Evolutionary conservation across 140 eudicot species (phyloP).

Genomic region (Bidens hawaiensis): DNA sequence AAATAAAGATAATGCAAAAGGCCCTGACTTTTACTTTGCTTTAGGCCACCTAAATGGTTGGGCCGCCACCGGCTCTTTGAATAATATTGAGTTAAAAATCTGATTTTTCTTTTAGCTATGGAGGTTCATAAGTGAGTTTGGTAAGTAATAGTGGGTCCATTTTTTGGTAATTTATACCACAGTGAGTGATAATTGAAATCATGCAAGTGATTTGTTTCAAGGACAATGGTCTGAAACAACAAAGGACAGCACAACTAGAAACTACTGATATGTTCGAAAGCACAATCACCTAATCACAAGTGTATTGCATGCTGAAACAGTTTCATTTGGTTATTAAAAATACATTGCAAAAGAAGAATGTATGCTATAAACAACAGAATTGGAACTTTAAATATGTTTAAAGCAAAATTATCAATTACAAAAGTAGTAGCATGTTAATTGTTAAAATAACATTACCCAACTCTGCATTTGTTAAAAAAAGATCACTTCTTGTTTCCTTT

Average conservation of each 20-base stretch:
- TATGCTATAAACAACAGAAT: no score
- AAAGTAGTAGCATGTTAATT: no score
- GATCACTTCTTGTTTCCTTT: background rate
- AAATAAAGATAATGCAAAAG: no score
- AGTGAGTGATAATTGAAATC: background rate
- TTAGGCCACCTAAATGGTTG: no score
- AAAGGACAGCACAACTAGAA: background rate
- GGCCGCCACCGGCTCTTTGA: no score
- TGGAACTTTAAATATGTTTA: no score
- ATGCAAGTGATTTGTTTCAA: constrained; percentile 4
- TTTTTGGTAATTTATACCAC: constrained; percentile 3
- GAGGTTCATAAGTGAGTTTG: background rate
- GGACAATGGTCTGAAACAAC: background rate
- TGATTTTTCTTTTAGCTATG: constrained; percentile 6
- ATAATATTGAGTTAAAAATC: no score
- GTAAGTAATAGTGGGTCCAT: background rate
- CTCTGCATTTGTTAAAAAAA: background rate
- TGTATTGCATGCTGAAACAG: background rate
- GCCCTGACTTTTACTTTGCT: no score
- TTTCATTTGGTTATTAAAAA: no score
- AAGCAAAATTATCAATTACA: no score
- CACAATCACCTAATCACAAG: no score
- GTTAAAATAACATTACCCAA: background rate
- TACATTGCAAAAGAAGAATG: no score
- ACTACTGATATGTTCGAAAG: background rate